Evolutionary conservation across 495 filamentous ascomycete genomes (phyloP), one percentile per base, ranked within the genome.

Genomic region (Penicillium chermesinum): DNA sequence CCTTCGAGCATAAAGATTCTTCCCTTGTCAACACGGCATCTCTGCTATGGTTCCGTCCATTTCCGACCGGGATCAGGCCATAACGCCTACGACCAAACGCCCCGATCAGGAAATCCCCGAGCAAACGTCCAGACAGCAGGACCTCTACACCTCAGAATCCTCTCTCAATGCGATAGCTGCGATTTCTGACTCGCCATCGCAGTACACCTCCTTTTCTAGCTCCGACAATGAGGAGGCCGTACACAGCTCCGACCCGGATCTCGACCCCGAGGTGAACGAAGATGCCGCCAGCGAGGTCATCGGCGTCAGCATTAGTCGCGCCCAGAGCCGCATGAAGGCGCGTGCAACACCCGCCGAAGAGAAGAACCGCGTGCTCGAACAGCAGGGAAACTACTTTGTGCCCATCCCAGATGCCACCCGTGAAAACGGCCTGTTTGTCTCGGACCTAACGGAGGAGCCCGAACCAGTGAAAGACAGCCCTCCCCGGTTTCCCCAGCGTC

Each of bases 341-440:
- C 78, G 86, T 12, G 74, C 73, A 37, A 91, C 86, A 0, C 83
- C 88, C 2, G 81, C 84, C 8, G 80, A 82, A 32, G 89, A 94
- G 60, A 91, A 87, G 69, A 80, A 69, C 25, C 80, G 82, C 0
- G 80, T 80, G 0, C 69, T 95, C 70, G 81, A 86, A 40, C 58
- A 68, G 15, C 46, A 75, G 16, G 71, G 77, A 12, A 78, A 64
- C 0, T 81, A 77, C 37, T 84, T 88, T 46, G 75, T 75, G 3
- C 57, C 50, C 22, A 64, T 58, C 41, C 64, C 63, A 8, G 50
- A 60, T 41, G 47, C 48, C 13, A 36, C 50, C 33, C 54, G 49
- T 38, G 55, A 61, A 12, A 53, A 65, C 38, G 66, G 63, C n/a
- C 46, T 69, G 6, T 71, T 65, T 49, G 44, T 57, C 2, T 56